phyloP scores from a whole-genome alignment of 331 rosid genomes.

The Rosa hybrid region DNA sequence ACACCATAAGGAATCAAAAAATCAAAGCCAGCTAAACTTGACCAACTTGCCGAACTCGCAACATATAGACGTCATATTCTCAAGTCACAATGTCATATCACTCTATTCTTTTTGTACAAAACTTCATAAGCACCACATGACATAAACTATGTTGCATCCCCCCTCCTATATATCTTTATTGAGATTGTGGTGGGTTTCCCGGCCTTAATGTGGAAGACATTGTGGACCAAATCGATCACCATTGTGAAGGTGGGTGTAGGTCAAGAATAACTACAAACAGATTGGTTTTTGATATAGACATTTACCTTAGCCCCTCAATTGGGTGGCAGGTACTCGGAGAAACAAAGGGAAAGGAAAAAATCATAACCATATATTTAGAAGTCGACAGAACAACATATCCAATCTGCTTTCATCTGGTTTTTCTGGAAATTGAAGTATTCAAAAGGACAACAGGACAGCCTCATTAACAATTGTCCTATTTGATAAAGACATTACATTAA shows the following conservation, averaged over 20 bases:
- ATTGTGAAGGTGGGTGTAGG: background rate
- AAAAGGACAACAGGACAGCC: background rate
- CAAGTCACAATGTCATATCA: background rate
- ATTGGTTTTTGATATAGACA: background rate
- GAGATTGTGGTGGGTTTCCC: background rate
- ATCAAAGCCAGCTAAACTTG: background rate
- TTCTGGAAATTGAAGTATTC: background rate
- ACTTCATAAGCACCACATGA: background rate
- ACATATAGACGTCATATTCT: background rate
- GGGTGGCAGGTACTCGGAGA: background rate
- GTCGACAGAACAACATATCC: background rate
- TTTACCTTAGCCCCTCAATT: background rate
- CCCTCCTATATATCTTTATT: background rate
- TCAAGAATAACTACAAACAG: background rate
- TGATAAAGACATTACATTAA: background rate
- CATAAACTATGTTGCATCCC: background rate
- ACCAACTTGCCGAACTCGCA: background rate
- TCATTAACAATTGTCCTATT: background rate
- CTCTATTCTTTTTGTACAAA: background rate
- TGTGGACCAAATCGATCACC: background rate
- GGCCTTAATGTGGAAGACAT: background rate
- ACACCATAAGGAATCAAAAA: background rate
- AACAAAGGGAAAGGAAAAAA: background rate
- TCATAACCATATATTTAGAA: background rate
- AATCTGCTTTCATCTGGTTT: background rate